phyloP scores from a whole-genome alignment of 805 yeast species.

The Candida hungchunana region DNA sequence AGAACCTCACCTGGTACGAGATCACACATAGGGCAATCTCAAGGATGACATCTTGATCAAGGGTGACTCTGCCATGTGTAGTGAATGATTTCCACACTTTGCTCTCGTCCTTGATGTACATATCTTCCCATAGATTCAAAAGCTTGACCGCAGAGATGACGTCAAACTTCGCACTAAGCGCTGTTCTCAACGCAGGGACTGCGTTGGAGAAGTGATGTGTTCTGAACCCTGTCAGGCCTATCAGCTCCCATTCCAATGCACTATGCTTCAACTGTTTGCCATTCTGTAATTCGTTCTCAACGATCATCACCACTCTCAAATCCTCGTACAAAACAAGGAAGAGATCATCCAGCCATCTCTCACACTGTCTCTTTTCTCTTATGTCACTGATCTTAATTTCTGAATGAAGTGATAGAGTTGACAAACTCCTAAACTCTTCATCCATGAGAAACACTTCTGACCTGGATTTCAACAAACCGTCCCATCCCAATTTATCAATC shows the following conservation, averaged over 20 bases:
- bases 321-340: slow-evolving; percentile 70
- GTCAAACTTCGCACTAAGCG: slow-evolving; percentile 56
- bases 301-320: slow-evolving; percentile 34
- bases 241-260: slow-evolving; percentile 71
- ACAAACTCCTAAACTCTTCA: slow-evolving; percentile 49
- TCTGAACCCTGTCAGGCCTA: slow-evolving; percentile 52
- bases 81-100: slow-evolving; percentile 17
- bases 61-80: slow-evolving; percentile 16
- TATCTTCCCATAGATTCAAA: slow-evolving; percentile 36
- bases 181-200: slow-evolving; percentile 49
- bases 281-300: slow-evolving; percentile 28
- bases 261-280: slow-evolving; percentile 39
- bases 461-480: slow-evolving; percentile 58
- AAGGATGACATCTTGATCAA: slow-evolving; percentile 35
- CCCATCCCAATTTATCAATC: slow-evolving; percentile 78
- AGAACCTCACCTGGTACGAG: slow-evolving; percentile 65
- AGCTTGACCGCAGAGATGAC: slow-evolving; percentile 51
- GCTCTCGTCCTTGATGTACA: slow-evolving; percentile 14
- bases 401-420: slow-evolving; percentile 20
- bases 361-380: slow-evolving; percentile 55
- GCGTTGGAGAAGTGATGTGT: slow-evolving; percentile 45
- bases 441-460: slow-evolving; percentile 79
- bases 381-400: slow-evolving; percentile 6
- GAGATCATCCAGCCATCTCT: slow-evolving; percentile 73
- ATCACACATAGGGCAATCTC: slow-evolving; percentile 44